Evolutionary conservation across 2,329 filamentous ascomycete genomes (phyloP).

Genomic region (Zarea fungicola): DNA sequence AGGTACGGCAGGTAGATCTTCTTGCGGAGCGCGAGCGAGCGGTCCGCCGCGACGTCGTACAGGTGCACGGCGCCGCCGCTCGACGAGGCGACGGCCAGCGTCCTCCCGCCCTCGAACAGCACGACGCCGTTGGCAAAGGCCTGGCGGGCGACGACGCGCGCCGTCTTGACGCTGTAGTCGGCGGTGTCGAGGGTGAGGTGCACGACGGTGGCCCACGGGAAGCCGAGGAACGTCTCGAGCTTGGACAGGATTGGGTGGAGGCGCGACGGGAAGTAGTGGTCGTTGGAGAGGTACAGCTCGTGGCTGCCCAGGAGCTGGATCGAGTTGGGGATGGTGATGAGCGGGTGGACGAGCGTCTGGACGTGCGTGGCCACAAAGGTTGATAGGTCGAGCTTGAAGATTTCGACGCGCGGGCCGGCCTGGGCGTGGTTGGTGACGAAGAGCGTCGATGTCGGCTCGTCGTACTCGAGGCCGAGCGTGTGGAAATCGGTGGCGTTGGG

Average conservation of each 20-base stretch:
- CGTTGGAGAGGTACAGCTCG: constrained; percentile 38
- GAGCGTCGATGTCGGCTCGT: constrained; percentile 29
- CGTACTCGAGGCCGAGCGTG: constrained; percentile 34
- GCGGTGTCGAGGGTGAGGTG: constrained; percentile 24
- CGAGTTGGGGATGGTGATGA: constrained; percentile 35
- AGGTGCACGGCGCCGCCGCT: constrained; percentile 24
- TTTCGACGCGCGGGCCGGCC: constrained; percentile 31
- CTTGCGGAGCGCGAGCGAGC: not conserved
- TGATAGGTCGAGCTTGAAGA: constrained; percentile 33
- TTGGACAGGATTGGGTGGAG: constrained; percentile 21
- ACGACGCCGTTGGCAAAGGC: constrained; percentile 39
- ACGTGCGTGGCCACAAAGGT: constrained; percentile 29
- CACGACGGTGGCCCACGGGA: constrained; percentile 30
- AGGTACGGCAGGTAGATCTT: constrained; percentile 28
- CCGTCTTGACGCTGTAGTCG: constrained; percentile 8
- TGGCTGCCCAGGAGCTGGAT: constrained; percentile 28
- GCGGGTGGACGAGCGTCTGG: constrained; percentile 32
- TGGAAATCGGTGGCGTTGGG: constrained; percentile 29
- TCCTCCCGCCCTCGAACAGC: constrained; percentile 31
- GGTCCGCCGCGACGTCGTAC: constrained; percentile 20
- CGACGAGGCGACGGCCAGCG: constrained; percentile 33
- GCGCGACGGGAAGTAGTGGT: constrained; percentile 29
- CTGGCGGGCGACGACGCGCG: constrained; percentile 26
- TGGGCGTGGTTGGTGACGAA: constrained; percentile 34
- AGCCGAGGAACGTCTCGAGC: constrained; percentile 30